Conservation (phyloP, 2,329 filamentous ascomycete species). For the Fusarium sp. region DNA sequence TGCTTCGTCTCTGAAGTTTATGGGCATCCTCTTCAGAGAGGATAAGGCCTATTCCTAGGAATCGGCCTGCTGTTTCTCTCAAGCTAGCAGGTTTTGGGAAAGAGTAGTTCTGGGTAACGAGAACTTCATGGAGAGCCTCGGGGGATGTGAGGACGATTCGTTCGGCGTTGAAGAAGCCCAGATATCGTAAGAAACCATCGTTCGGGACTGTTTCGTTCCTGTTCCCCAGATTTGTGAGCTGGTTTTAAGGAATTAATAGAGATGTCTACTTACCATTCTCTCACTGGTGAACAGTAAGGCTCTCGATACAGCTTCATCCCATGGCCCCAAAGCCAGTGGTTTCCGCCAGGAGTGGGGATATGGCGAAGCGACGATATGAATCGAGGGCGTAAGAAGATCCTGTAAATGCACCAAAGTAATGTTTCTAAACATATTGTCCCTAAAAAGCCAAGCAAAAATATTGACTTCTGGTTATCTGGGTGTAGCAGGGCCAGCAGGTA, state of each 20-base stretch:
- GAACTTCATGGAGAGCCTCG: slow-evolving; percentile 73
- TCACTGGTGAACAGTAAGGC: slow-evolving; percentile 55
- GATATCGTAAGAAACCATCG: slow-evolving; percentile 74
- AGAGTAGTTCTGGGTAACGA: slow-evolving; percentile 74
- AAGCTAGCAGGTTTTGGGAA: slow-evolving; percentile 71
- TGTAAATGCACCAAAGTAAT: slow-evolving; percentile 51
- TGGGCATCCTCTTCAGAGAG: slow-evolving; percentile 94
- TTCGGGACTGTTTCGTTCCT: slow-evolving; percentile 73
- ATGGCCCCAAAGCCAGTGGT: slow-evolving; percentile 60
- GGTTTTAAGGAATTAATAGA: accelerated
- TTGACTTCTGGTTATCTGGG: background rate
- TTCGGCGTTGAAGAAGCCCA: slow-evolving; percentile 69
- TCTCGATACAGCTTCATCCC: slow-evolving; percentile 50
- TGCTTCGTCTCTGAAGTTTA: slow-evolving; percentile 78
- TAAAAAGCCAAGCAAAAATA: background rate
- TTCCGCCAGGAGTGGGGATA: slow-evolving; percentile 56
- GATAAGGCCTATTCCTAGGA: slow-evolving; percentile 77
- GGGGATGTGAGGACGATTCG: slow-evolving; percentile 67
- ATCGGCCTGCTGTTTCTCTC: slow-evolving; percentile 64
- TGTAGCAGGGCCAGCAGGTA: background rate
- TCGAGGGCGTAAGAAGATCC: slow-evolving; percentile 57
- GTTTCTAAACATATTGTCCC: background rate
- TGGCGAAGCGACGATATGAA: slow-evolving; percentile 59
- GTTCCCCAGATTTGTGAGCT: background rate
- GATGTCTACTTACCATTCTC: slow-evolving; percentile 55